Evolutionary conservation across 2,329 filamentous ascomycete species (phyloP).

Genomic region (Fonsecaea pedrosoi): DNA sequence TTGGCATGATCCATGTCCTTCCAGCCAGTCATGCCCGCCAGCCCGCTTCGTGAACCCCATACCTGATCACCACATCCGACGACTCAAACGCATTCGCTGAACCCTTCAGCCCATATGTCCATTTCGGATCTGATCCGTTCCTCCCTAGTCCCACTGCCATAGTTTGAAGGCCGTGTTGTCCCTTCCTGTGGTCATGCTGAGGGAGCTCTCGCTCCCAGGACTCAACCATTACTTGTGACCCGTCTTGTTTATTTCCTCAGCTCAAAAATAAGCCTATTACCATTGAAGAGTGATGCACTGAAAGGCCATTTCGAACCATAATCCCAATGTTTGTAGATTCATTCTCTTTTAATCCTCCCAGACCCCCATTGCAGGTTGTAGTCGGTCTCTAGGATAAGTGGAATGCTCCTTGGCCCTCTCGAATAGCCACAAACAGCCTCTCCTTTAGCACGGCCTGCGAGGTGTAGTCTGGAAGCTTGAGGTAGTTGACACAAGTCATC

Average conservation of each 20-base stretch:
- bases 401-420: constrained; percentile 96
- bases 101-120: neutral
- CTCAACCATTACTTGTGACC: constrained; percentile 4
- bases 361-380: neutral
- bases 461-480: constrained; percentile 96
- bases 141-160: neutral
- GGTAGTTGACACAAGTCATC: constrained; percentile 99
- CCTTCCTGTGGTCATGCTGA: neutral
- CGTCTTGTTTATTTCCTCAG: neutral
- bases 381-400: constrained; percentile 73
- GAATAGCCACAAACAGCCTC: constrained; percentile 83
- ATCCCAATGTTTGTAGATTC: neutral
- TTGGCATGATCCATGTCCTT: neutral
- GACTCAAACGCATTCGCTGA: neutral
- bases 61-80: neutral
- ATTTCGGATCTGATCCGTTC: neutral
- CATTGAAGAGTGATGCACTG: neutral
- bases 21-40: neutral
- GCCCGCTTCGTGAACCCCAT: neutral
- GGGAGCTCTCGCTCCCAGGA: neutral
- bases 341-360: neutral
- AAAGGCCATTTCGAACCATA: neutral
- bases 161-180: neutral
- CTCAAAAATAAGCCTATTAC: constrained; percentile 1
- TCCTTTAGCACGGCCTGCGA: constrained; percentile 75